Evolutionary conservation across 192 early-diverging fungal species (phyloP), one percentile per base, ranked within the genome.

Genomic region (Coemansia sp.): DNA sequence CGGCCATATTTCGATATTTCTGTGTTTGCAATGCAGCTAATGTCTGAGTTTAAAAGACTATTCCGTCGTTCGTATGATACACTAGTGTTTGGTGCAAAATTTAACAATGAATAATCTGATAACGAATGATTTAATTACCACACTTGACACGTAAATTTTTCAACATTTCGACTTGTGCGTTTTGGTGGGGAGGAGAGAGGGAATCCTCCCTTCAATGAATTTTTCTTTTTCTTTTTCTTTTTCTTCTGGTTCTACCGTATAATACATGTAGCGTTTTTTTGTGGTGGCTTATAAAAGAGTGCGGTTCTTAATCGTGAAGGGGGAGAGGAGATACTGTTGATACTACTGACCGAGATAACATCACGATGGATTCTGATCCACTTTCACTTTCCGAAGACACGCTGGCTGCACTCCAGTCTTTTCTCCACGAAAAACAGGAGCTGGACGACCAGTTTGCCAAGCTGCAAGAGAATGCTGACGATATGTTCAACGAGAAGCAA

Each of bases 381-480:
- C 68, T 61, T 4, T 25, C 61, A 7, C 84, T 89, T 29, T 84
- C 85, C 0, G 61, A 77, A 0, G 81, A 80, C 56, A 74, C 88
- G 4, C 75, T 89, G 58, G 72, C 70, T 2, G 73, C 82, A 10
- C 83, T 92, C 30, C 86, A 86, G 62, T 71, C 86, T 21, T 89
- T 91, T 65, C 84, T 90, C 57, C 58, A 48, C 9, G 90, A 91
- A 66, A 88, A 91, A 77, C 63, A 87, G 59, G 87, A 86, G 42
- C 66, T 77, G 53, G 84, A 90, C 35, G 82, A 85, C 7, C 75
- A 75, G 53, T 88, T 92, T 56, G 90, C 88, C 21, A 60, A 79
- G 64, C 77, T 93, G 26, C 75, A 85, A 35, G 72, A 77, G 53
- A 60, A 75, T 59, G 81, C 74, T 8, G 82, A 88, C 58, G 75